Base-by-base conservation (phyloP, 306 rosid species). In the Quercus variabilis region DNA sequence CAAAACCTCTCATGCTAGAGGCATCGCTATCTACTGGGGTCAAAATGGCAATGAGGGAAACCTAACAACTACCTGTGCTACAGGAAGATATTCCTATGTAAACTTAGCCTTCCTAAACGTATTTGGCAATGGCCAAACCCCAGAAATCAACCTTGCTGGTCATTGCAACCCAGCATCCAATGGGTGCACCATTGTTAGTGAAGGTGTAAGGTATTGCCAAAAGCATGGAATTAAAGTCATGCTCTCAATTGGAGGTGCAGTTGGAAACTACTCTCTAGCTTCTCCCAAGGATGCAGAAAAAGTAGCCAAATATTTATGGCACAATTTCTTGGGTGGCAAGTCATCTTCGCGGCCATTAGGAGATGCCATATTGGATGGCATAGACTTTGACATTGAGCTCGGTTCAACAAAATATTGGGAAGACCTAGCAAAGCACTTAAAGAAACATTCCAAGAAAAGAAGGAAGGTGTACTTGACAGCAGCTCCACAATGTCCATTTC, bases 401-500 rank as follows among this genome's bases (percentile, higher is more conserved):
- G 98, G 94, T 0, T 85, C 93, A 0, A 88, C 83, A 0, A 10
- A 30, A 10, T 83, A 85, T 2, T 89, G 86, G 80, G 79, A 87
- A 0, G 71, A 78, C 26, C 89, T 93, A 17, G 97, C 94, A 23
- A 75, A 80, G 7, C 69, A 81, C 55, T 74, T 91, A 0, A 87
- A 91, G 71, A 74, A 13, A 0, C 83, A 85, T 73, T 62, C 74
- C 60, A 77, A 71, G 12, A 51, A 0, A 0, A 78, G 55, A 33
- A 80, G 75, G 35, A 58, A 18, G 13, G 89, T 92, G 55, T 87
- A 87, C 88, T 81, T 92, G 38, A 64, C 85, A 56, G 97, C 89
- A 31, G 95, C 97, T 20, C 97, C 95, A n/a, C 97, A 92, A 26
- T 92, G 97, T 65, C 97, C 95, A 49, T 78, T 84, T 77, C 97